phyloP scores from a whole-genome alignment of 257 asterid species.

The Solanum pinnatisectum region DNA sequence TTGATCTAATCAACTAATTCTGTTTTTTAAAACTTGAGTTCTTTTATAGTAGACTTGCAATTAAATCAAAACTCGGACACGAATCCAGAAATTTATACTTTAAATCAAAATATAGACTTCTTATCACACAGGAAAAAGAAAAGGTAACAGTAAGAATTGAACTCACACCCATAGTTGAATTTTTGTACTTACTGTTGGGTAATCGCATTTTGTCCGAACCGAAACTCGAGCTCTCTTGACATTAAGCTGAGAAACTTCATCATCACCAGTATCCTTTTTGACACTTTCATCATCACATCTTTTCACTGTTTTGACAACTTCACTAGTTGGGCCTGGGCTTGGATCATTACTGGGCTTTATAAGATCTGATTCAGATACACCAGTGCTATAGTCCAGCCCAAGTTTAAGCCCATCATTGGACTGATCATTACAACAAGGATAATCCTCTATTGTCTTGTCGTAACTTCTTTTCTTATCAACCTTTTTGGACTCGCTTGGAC shows the following conservation, averaged over 20 bases:
- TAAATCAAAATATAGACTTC: neutral
- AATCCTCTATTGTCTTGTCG: neutral
- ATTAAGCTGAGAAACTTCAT: slow-evolving; percentile 42
- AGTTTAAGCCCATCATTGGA: slow-evolving; percentile 20
- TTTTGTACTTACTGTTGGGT: slow-evolving; percentile 54
- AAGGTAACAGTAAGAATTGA: neutral
- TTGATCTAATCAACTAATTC: neutral
- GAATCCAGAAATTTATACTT: neutral
- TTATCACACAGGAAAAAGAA: neutral
- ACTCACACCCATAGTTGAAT: neutral
- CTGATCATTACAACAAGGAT: neutral
- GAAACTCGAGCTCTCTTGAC: slow-evolving; percentile 82
- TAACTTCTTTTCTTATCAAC: slow-evolving; percentile 2
- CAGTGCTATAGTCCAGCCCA: slow-evolving; percentile 13
- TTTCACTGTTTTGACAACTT: slow-evolving; percentile 22
- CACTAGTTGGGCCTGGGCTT: slow-evolving; percentile 23
- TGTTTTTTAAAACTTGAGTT: neutral
- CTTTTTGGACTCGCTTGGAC: slow-evolving; percentile 14
- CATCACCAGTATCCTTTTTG: slow-evolving; percentile 66
- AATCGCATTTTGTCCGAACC: slow-evolving; percentile 69
- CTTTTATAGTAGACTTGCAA: neutral
- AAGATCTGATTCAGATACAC: neutral
- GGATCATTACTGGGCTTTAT: neutral
- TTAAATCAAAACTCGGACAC: neutral
- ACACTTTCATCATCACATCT: slow-evolving; percentile 43